Evolutionary conservation across 495 filamentous ascomycete species (phyloP).

Genomic region (Symbiotaphrina buchneri): DNA sequence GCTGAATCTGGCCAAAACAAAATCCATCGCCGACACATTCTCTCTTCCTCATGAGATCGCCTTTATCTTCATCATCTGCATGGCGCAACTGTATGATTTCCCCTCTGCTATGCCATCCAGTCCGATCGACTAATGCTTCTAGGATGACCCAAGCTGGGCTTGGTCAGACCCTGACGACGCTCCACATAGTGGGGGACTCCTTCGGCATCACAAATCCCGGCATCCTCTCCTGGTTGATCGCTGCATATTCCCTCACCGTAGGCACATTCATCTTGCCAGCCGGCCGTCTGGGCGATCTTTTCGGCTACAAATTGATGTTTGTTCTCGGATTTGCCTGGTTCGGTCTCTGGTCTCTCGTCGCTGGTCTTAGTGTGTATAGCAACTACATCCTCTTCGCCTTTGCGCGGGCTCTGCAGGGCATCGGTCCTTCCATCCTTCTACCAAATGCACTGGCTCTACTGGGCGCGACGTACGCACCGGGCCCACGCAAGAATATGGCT

Average conservation of each 20-base stretch:
- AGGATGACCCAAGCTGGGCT: slow-evolving; percentile 14
- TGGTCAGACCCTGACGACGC: slow-evolving; percentile 11
- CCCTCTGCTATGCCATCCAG: too few relatives aligned
- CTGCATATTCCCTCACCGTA: slow-evolving; percentile 33
- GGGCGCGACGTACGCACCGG: slow-evolving; percentile 28
- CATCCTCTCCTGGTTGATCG: slow-evolving; percentile 26
- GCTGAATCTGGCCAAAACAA: too few relatives aligned
- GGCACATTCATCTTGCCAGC: slow-evolving; percentile 42
- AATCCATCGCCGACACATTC: too few relatives aligned
- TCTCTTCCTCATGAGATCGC: not conserved
- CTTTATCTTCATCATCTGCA: not conserved
- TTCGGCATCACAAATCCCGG: slow-evolving; percentile 9
- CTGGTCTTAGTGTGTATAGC: slow-evolving; percentile 25
- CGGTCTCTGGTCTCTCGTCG: slow-evolving; percentile 31
- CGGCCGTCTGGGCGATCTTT: slow-evolving; percentile 39
- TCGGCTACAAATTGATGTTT: slow-evolving; percentile 39
- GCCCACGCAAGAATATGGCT: slow-evolving; percentile 33
- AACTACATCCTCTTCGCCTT: slow-evolving; percentile 31
- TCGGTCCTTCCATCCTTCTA: slow-evolving; percentile 35
- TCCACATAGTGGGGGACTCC: slow-evolving; percentile 10
- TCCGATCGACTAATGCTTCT: too few relatives aligned
- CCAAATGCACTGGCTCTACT: slow-evolving; percentile 42
- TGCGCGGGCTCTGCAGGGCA: slow-evolving; percentile 33
- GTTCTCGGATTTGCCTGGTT: slow-evolving; percentile 39
- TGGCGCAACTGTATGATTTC: slow-evolving; percentile 1